These are phyloP conservation scores for Phaeomoniella chlamydospora DNA, from an alignment of 2,329 filamentous ascomycete species.

Conservation along the genomic window DNA sequence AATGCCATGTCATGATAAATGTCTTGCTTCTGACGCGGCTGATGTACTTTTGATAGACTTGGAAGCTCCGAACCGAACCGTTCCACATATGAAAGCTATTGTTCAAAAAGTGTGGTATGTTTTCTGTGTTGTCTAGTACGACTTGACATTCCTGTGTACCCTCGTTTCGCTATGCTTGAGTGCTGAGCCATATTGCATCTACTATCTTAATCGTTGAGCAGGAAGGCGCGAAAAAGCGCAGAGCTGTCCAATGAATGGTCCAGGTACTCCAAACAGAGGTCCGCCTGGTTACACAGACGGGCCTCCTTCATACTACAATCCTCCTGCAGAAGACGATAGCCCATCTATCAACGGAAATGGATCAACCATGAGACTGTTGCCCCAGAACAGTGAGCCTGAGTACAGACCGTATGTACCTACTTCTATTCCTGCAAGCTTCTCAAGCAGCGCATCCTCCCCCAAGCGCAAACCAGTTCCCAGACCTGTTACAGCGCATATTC, in stretches of 20 bases:
- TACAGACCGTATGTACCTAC: constrained; percentile 23
- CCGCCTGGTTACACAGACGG: constrained; percentile 25
- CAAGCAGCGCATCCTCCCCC: constrained; percentile 5
- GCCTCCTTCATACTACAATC: constrained; percentile 22
- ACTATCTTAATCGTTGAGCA: too few species aligned
- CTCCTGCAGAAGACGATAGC: constrained; percentile 15
- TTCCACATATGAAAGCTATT: background rate
- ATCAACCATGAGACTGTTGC: constrained; percentile 29
- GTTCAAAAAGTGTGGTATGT: too few species aligned
- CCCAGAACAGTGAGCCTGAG: constrained; percentile 21
- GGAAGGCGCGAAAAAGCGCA: too few species aligned
- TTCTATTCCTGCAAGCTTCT: constrained; percentile 7
- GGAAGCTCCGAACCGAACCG: too few species aligned
- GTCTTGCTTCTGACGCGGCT: background rate
- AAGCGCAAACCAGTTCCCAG: constrained; percentile 9
- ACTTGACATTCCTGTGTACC: background rate
- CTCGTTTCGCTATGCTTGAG: too few species aligned
- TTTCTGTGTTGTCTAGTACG: background rate
- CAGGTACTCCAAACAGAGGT: constrained; percentile 10
- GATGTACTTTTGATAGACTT: background rate
- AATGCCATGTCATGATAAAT: background rate
- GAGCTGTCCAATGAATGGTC: constrained; percentile 8
- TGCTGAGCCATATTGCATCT: too few species aligned
- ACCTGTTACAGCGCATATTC: constrained; percentile 7
- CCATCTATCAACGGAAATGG: constrained; percentile 18